Evolutionary conservation across 75 land plant species (phyloP).

Genomic region (Adiantum capillusveneris): DNA sequence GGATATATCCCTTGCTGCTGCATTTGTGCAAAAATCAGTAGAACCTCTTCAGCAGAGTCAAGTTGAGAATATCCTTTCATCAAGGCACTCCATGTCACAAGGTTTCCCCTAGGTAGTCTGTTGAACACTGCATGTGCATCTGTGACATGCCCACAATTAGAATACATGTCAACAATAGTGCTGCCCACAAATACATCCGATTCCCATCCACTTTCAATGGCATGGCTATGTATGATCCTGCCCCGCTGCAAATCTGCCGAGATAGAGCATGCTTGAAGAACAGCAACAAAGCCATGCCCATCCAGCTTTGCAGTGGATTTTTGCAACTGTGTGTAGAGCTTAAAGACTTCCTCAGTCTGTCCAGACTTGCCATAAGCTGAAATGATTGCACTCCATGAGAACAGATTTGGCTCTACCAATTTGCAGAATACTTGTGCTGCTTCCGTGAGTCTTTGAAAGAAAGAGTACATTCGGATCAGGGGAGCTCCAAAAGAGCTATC

Average conservation of each 20-base stretch:
- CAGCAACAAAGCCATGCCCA: slow-evolving; percentile 1
- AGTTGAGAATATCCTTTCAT: neutral
- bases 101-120: neutral
- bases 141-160: slow-evolving; percentile 11
- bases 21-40: slow-evolving; percentile 2
- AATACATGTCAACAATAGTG: slow-evolving; percentile 4
- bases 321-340: neutral
- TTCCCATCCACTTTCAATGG: slow-evolving; percentile 2
- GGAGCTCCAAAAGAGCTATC: neutral
- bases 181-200: neutral
- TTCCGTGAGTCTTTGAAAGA: neutral
- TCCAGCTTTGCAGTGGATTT: neutral
- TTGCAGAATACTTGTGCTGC: slow-evolving; percentile 2
- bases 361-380: slow-evolving; percentile 9
- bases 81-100: slow-evolving; percentile 6
- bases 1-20: slow-evolving; percentile 12
- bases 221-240: slow-evolving; percentile 7
- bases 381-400: slow-evolving; percentile 12
- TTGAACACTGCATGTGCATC: slow-evolving; percentile 12
- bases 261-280: slow-evolving; percentile 9
- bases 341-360: slow-evolving; percentile 1
- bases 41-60: neutral
- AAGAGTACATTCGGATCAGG: slow-evolving; percentile 2
- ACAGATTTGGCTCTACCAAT: neutral
- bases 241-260: neutral